phyloP scores from a whole-genome alignment of 1,284 basidiomycete genomes.

The Papiliotrema laurentii region DNA sequence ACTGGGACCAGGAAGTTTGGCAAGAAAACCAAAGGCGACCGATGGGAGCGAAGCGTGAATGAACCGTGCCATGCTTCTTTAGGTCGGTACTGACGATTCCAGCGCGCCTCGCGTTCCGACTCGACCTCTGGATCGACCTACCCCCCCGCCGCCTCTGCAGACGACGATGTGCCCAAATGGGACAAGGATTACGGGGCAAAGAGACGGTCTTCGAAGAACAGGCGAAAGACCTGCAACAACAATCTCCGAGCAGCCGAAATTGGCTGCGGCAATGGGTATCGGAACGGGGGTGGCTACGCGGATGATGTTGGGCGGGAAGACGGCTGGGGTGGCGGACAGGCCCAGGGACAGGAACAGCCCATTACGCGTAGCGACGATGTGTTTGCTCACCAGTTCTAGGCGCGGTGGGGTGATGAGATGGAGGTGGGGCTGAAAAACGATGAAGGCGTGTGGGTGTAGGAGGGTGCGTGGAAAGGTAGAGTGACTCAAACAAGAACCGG shows the following conservation, averaged over 20 bases:
- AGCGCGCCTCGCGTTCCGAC: slow-evolving; percentile 9
- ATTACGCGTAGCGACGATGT: slow-evolving; percentile 18
- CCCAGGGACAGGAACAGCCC: no score
- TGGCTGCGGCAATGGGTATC: background rate
- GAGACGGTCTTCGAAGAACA: slow-evolving; percentile 19
- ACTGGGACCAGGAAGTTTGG: slow-evolving; percentile 12
- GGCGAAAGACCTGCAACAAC: slow-evolving; percentile 16
- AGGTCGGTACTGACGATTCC: background rate
- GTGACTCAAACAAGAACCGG: no score
- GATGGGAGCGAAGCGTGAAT: slow-evolving; percentile 32
- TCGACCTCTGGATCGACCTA: slow-evolving; percentile 22
- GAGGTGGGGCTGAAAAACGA: background rate
- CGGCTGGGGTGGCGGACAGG: slow-evolving; percentile 1
- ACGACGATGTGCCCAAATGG: slow-evolving; percentile 50
- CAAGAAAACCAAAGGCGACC: slow-evolving; percentile 23
- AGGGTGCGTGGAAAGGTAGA: no score
- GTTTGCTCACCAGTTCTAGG: slow-evolving; percentile 36
- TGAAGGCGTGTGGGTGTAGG: no score
- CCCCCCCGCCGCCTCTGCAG: slow-evolving; percentile 33
- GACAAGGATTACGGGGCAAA: slow-evolving; percentile 47
- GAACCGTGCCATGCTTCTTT: background rate
- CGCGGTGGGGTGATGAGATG: background rate
- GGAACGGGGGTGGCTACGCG: slow-evolving; percentile 4
- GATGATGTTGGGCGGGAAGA: slow-evolving; percentile 4
- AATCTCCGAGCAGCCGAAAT: background rate